Evolutionary conservation across 768 basidiomycete species (phyloP).

Genomic region (Nevesoporus exiguus): DNA sequence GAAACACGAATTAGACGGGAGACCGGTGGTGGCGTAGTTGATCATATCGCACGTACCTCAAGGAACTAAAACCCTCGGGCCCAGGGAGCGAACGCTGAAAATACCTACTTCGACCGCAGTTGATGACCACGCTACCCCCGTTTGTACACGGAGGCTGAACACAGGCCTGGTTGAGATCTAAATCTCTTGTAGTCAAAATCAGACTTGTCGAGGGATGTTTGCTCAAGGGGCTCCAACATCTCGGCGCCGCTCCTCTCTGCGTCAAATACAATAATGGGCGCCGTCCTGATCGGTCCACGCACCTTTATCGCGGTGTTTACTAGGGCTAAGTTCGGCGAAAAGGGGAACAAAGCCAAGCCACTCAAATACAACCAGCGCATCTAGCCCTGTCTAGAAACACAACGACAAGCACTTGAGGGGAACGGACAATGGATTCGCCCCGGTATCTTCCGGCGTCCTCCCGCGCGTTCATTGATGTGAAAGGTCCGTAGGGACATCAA

Average conservation of each 20-base stretch:
- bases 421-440: background rate
- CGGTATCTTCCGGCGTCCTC: conserved; percentile 22
- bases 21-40: background rate
- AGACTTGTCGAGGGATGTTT: conserved; percentile 20
- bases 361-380: background rate
- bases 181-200: conserved; percentile 24
- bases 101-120: conserved; percentile 15
- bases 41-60: conserved; percentile 17
- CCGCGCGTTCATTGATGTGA: conserved; percentile 14
- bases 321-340: conserved; percentile 4
- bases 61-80: conserved; percentile 22
- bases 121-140: conserved; percentile 26
- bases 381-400: conserved; percentile 4
- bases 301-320: conserved; percentile 13
- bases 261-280: conserved; percentile 1
- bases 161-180: conserved; percentile 7
- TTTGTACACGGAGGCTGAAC: conserved; percentile 12
- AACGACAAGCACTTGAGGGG: conserved; percentile 1
- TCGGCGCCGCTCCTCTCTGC: conserved; percentile 2
- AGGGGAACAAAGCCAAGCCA: background rate
- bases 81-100: conserved; percentile 18
- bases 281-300: conserved; percentile 14
- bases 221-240: conserved; percentile 2
- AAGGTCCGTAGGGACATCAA: conserved; percentile 1
- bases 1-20: background rate